Evolutionary conservation across 192 early-diverging fungal species (phyloP), one percentile per base, ranked within the genome.

Genomic region (Podila minutissima): DNA sequence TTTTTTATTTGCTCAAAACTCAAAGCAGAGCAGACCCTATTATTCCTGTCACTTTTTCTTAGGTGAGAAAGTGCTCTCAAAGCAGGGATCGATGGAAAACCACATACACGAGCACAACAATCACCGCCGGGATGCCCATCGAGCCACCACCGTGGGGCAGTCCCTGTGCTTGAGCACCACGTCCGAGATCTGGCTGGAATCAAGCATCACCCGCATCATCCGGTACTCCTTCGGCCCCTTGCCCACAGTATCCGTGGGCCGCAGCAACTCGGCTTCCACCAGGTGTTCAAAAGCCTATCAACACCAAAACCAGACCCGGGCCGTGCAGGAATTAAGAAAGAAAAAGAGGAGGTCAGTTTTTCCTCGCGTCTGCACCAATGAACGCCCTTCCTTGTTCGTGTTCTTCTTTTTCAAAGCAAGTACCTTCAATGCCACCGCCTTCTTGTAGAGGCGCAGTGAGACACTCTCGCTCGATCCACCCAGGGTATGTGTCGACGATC

Each of bases 141-240:
- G 87, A 5, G 86, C 82, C 20, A 94, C 83, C 12, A 88, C 74
- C 2, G 85, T 84, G 28, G 93, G 93, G 53, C 91, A 88, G 55
- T 93, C 90, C 49, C 77, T 60, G 64, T 90, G 89, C 22, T 87
- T 86, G 3, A 84, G 71, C 24, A 93, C 88, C 46, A 89, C 82
- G 32, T 91, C 91, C 28, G 86, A 79, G 59, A 94, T 88, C 67
- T 94, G 91, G 8, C 74, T 84, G 0, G 89, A 86, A 64, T 94
- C 93, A 46, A 94, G 72, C 91, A 93, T 90, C 20, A 94, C 67
- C 66, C 92, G 92, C 75, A 93, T 90, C 96, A 96, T 96, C 51
- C 93, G 84, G 69, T 94, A 95, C 74, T 95, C 94, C 67, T 96
- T 96, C 13, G 94, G 94, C 49, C 93, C 91, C 35, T 92, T 86